Conservation (phyloP, 164 flowering plant species). For the Liquidambar formosana region DNA sequence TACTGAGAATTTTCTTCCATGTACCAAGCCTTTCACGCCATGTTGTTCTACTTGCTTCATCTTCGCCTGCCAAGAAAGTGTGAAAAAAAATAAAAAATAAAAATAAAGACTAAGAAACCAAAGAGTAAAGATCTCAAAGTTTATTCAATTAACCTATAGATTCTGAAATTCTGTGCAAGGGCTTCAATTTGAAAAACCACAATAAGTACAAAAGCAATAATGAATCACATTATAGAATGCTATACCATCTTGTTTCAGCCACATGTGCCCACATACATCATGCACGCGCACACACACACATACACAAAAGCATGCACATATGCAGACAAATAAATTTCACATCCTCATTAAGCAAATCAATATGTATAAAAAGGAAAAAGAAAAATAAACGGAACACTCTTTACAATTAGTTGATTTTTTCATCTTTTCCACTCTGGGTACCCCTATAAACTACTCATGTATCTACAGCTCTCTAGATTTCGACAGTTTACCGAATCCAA, state of each 20-base stretch:
- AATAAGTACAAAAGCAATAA: background rate
- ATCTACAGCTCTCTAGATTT: conserved; percentile 1
- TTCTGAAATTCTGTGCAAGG: background rate
- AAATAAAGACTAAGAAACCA: background rate
- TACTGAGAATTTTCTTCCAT: conserved; percentile 72
- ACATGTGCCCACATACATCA: no score
- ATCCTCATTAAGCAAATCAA: no score
- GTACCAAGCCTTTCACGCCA: conserved; percentile 83
- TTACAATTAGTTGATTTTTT: background rate
- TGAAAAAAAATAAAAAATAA: no score
- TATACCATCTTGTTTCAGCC: background rate
- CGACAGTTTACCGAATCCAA: background rate
- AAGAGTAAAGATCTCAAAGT: background rate
- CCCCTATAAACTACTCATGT: background rate
- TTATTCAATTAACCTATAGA: background rate
- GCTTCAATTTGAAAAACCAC: background rate
- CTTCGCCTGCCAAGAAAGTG: conserved; percentile 38
- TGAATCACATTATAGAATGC: no score
- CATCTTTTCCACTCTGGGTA: background rate
- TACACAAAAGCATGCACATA: background rate
- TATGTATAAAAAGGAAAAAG: no score
- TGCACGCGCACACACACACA: background rate
- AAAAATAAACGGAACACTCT: background rate
- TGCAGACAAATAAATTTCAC: no score
- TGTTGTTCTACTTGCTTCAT: conserved; percentile 40